These are phyloP conservation scores for Alternaria sp. DNA, from an alignment of 2,329 filamentous ascomycete genomes.

Conservation along the genomic window DNA sequence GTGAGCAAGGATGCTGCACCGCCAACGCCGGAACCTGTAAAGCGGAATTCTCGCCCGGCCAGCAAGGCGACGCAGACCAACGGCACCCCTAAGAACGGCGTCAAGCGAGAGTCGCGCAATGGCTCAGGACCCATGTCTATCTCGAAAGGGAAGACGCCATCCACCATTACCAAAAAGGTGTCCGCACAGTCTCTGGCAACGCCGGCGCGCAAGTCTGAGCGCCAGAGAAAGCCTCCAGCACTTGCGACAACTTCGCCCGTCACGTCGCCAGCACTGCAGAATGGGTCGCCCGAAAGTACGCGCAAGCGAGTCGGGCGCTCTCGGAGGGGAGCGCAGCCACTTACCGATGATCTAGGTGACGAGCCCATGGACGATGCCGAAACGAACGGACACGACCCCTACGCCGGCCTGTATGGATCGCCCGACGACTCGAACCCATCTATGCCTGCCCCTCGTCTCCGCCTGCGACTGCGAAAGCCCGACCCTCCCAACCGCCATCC, in stretches of 20 bases:
- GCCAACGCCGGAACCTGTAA: constrained; percentile 57
- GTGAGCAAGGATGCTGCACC: constrained; percentile 55
- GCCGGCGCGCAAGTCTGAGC: constrained; percentile 43
- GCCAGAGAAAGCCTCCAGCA: constrained; percentile 34
- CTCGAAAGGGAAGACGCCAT: constrained; percentile 25
- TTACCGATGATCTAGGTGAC: constrained; percentile 20
- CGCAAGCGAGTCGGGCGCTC: constrained; percentile 32
- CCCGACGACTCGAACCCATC: constrained; percentile 28
- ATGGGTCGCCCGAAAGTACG: constrained; percentile 23
- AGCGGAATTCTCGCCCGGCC: constrained; percentile 32
- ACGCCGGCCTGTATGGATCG: constrained; percentile 28
- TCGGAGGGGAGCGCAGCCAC: constrained; percentile 26
- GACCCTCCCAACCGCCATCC: constrained; percentile 59
- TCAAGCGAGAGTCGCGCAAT: constrained; percentile 31
- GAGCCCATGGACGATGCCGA: constrained; percentile 15
- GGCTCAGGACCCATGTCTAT: constrained; percentile 17
- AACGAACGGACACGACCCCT: constrained; percentile 25
- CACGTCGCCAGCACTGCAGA: constrained; percentile 22
- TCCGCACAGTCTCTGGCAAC: constrained; percentile 26
- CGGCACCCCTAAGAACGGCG: constrained; percentile 28
- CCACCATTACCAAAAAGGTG: constrained; percentile 29
- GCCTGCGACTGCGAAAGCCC: constrained; percentile 60
- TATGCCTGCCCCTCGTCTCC: constrained; percentile 43
- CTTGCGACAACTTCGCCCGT: constrained; percentile 22
- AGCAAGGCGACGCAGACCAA: constrained; percentile 38